Evolutionary conservation across 495 filamentous ascomycete genomes (phyloP), one percentile per base, ranked within the genome.

Genomic region (Podospora tetraspora): DNA sequence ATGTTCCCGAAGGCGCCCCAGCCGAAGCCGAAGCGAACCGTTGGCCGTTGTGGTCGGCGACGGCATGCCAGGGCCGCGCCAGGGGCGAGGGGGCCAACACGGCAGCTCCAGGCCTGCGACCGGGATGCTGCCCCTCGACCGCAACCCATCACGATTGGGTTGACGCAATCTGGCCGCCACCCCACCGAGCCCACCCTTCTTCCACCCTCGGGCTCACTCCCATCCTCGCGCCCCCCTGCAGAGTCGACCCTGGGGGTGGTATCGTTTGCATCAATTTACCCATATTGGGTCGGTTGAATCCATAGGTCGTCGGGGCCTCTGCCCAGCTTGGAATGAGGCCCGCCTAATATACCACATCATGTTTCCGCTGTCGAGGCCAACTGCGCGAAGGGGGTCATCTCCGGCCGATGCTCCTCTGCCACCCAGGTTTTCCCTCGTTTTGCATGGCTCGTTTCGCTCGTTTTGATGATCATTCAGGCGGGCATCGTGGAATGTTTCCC

Each of bases 1-100:
- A 43, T 34, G 62, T 12, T 64, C 22, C 21, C 62, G 43, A n/a
- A 43, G 77, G 78, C 68, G 23, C 58, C 22, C 58, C 57, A 59
- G 32, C 52, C 57, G 64, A 66, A 66, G 64, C 64, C 64, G 64
- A 24, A 60, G 59, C 59, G 23, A 24, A 16, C 27, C 59, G 23
- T 60, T 19, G 59, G 43, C 64, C 64, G 64, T 59, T 66, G 57
- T 59, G 13, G 23, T 27, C 43, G n/a, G 24, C 64, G 30, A 59
- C 64, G 64, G 64, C 64, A 66, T 21, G 57, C 34, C 57, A 66
- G 64, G 64, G 57, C 10, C 57, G 8, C 12, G 64, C 21, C n/a
- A 58, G 57, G 37, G 62, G 62, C 30, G 23, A 59, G 32, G 57
- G 37, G 62, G 62, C 30, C 37, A 59, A 13, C 25, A 30, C 43